Evolutionary conservation across 495 filamentous ascomycete species (phyloP).

Genomic region (Umbilicaria muhlenbergii): DNA sequence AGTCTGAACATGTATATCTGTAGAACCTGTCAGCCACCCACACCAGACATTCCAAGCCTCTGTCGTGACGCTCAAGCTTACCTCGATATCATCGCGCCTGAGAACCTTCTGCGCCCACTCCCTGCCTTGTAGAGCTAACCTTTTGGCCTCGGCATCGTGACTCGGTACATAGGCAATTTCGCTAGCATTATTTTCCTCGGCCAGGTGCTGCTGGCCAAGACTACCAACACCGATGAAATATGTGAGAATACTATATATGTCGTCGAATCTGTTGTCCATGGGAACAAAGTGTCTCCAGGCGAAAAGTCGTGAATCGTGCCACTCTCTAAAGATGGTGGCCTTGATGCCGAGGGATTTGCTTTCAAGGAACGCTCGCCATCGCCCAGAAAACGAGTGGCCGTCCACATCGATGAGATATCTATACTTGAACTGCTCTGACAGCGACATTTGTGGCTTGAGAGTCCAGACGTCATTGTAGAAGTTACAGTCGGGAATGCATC

Average conservation of each 20-base stretch:
- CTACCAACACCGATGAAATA: conserved; percentile 50
- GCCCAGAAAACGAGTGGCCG: conserved; percentile 56
- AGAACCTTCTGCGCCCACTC: conserved; percentile 56
- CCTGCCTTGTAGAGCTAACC: conserved; percentile 45
- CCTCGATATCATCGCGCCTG: conserved; percentile 52
- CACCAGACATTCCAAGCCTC: not conserved
- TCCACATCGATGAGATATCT: conserved; percentile 56
- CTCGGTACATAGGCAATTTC: conserved; percentile 15
- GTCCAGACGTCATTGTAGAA: conserved; percentile 23
- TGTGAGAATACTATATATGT: conserved; percentile 62
- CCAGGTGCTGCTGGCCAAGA: conserved; percentile 19
- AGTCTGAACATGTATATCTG: conserved; percentile 49
- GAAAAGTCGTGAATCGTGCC: conserved; percentile 55
- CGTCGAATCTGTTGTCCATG: conserved; percentile 67
- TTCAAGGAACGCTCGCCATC: conserved; percentile 52
- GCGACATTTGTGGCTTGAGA: conserved; percentile 13
- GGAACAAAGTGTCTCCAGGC: conserved; percentile 69
- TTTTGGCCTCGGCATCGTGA: conserved; percentile 43
- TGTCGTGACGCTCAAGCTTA: not conserved
- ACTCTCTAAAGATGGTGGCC: conserved; percentile 58
- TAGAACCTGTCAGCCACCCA: not conserved
- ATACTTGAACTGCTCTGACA: conserved; percentile 39
- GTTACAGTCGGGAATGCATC: conserved; percentile 25
- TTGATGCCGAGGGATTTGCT: conserved; percentile 52
- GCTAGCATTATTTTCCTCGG: conserved; percentile 9